These are phyloP conservation scores for Candida suzukii DNA, from an alignment of 805 yeast genomes.

Conservation along the genomic window DNA sequence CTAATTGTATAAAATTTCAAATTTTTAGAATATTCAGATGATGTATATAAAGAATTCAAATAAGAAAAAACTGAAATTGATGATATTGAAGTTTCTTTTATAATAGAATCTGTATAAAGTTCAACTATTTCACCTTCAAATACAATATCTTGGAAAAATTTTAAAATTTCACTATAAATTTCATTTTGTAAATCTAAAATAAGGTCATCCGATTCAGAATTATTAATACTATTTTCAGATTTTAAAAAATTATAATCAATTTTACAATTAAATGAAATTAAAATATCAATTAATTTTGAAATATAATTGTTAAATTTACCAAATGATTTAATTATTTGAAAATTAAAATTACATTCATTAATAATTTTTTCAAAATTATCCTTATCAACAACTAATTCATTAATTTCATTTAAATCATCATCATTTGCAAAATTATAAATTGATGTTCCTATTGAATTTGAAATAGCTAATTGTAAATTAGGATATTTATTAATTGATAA, in stretches of 20 bases:
- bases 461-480: conserved; percentile 9
- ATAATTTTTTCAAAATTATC: neutral
- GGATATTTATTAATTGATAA: neutral
- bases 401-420: no score
- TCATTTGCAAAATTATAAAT: conserved; percentile 9
- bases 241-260: conserved; percentile 30
- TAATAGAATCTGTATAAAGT: neutral
- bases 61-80: neutral
- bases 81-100: neutral
- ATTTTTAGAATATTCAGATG: neutral
- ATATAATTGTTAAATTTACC: neutral
- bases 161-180: neutral
- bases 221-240: no score
- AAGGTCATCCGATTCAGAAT: no score
- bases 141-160: neutral
- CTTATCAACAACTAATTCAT: neutral
- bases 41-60: neutral
- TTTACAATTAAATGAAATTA: conserved; percentile 28
- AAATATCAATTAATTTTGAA: conserved; percentile 12
- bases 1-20: conserved; percentile 26
- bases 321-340: neutral
- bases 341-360: neutral
- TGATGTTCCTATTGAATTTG: conserved; percentile 18
- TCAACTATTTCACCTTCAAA: neutral
- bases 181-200: conserved; percentile 9